A percentile compares a stretch with the other conserved stretches of the same genome.
phyloP scores from a whole-genome alignment of 352 stramenopile species.

The Pythium sp. region DNA sequence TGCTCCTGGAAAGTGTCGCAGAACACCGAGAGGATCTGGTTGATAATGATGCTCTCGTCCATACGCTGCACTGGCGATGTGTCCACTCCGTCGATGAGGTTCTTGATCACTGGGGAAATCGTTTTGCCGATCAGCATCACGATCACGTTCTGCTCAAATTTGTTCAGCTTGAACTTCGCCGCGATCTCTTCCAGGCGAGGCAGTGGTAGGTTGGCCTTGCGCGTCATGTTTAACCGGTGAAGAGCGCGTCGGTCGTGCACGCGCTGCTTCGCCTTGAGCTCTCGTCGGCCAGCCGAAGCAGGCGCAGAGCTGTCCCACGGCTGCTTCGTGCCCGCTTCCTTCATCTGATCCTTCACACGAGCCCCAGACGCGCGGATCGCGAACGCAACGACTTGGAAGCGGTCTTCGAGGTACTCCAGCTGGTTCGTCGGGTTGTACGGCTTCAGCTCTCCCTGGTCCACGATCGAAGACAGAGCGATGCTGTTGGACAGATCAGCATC shows the following conservation, averaged over 20 bases:
- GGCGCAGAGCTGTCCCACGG: constrained; percentile 69
- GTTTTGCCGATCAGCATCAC: constrained; percentile 90
- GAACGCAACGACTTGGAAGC: constrained; percentile 88
- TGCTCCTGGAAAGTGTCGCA: constrained; percentile 89
- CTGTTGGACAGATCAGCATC: constrained; percentile 21
- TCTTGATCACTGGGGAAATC: constrained; percentile 88
- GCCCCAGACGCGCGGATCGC: constrained; percentile 80
- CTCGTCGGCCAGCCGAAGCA: constrained; percentile 58
- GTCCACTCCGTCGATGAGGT: constrained; percentile 83
- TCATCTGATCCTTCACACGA: constrained; percentile 88
- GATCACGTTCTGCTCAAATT: constrained; percentile 89
- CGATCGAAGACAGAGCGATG: constrained; percentile 31
- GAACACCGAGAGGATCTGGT: constrained; percentile 86
- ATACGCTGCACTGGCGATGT: constrained; percentile 83
- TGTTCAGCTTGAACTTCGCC: constrained; percentile 79
- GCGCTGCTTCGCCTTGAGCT: constrained; percentile 86
- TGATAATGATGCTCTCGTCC: constrained; percentile 89
- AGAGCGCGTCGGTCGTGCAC: constrained; percentile 69
- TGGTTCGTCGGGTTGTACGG: constrained; percentile 84
- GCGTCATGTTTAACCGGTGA: constrained; percentile 60
- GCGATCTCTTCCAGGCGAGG: constrained; percentile 76
- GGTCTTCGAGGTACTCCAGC: constrained; percentile 86
- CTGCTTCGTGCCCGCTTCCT: constrained; percentile 83
- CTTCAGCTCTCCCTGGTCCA: constrained; percentile 59
- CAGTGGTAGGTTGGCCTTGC: constrained; percentile 51